These are phyloP conservation scores for Aspergillus neoniger DNA, from an alignment of 2,329 filamentous ascomycete genomes.

Conservation along the genomic window DNA sequence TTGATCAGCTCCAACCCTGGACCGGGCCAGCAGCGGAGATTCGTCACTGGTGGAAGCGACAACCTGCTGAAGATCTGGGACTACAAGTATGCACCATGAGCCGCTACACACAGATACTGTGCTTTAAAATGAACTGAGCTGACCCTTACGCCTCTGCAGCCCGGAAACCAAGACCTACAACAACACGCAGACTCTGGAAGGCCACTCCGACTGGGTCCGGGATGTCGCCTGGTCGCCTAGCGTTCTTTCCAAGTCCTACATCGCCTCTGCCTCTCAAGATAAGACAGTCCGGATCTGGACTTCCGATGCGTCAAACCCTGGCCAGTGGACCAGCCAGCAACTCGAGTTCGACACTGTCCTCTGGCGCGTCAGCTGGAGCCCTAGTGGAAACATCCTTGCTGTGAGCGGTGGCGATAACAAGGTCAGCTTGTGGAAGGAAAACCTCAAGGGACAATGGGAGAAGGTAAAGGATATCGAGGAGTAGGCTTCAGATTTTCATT, in stretches of 20 bases:
- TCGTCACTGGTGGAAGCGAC: slow-evolving; percentile 93
- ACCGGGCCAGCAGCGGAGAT: slow-evolving; percentile 69
- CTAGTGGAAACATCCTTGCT: slow-evolving; percentile 94
- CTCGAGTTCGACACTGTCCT: slow-evolving; percentile 85
- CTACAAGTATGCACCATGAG: slow-evolving; percentile 58
- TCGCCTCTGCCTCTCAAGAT: slow-evolving; percentile 92
- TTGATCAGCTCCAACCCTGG: slow-evolving; percentile 72
- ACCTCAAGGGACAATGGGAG: slow-evolving; percentile 94
- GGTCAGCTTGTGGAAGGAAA: slow-evolving; percentile 98
- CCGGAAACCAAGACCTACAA: slow-evolving; percentile 56
- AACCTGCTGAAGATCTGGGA: slow-evolving; percentile 93
- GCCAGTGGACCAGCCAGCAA: slow-evolving; percentile 81
- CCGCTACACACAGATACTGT: slow-evolving; percentile 5
- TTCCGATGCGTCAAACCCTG: slow-evolving; percentile 64
- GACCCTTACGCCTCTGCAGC: slow-evolving; percentile 32
- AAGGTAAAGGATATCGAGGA: slow-evolving; percentile 96
- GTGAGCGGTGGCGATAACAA: slow-evolving; percentile 95
- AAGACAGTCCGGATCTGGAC: slow-evolving; percentile 99
- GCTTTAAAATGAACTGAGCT: background rate
- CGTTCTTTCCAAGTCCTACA: slow-evolving; percentile 92
- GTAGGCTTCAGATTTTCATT: slow-evolving; percentile 43
- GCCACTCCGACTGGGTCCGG: slow-evolving; percentile 94
- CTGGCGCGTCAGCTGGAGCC: slow-evolving; percentile 97
- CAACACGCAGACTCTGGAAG: slow-evolving; percentile 61
- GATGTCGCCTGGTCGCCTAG: slow-evolving; percentile 98